A percentile compares a stretch with the other conserved stretches of the same genome.
Conservation (phyloP, 352 stramenopile species). For the Blastocystis sp. region DNA sequence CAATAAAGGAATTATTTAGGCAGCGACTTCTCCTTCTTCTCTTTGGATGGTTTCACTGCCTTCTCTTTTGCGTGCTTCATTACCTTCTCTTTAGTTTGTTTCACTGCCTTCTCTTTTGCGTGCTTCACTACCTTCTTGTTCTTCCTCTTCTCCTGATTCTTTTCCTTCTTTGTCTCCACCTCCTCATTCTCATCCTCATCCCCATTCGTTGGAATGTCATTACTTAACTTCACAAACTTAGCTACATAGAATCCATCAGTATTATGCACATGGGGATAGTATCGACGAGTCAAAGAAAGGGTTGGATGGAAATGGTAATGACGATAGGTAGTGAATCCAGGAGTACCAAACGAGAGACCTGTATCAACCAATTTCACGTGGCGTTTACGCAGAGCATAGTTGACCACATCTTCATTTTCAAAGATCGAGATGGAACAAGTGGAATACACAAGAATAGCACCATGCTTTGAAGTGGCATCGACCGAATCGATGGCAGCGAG, state of each 20-base stretch:
- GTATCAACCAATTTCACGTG: slow-evolving; percentile 93
- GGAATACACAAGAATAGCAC: slow-evolving; percentile 96
- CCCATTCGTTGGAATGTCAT: slow-evolving; percentile 78
- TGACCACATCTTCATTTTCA: slow-evolving; percentile 92
- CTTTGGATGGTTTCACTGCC: slow-evolving; percentile 68
- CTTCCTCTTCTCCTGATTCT: slow-evolving; percentile 68
- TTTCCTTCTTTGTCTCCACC: slow-evolving; percentile 72
- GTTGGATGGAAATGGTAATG: slow-evolving; percentile 96
- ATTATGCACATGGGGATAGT: slow-evolving; percentile 99
- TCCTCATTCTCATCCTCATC: slow-evolving; percentile 74
- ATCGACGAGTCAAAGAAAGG: slow-evolving; percentile 87
- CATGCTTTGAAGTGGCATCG: slow-evolving; percentile 89
- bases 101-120: slow-evolving; percentile 63
- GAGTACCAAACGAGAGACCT: slow-evolving; percentile 91
- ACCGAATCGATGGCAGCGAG: slow-evolving; percentile 96
- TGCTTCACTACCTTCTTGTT: not conserved
- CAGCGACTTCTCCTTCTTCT: slow-evolving; percentile 70
- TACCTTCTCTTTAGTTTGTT: slow-evolving; percentile 70
- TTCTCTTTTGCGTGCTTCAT: slow-evolving; percentile 62
- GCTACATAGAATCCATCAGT: slow-evolving; percentile 99
- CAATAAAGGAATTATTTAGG: too few relatives aligned
- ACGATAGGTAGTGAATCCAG: slow-evolving; percentile 78
- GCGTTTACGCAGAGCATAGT: slow-evolving; percentile 95
- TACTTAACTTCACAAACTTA: slow-evolving; percentile 98
- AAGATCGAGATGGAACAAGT: slow-evolving; percentile 85